phyloP scores from a whole-genome alignment of 441 rosid genomes.

The Erodium trifolium region DNA sequence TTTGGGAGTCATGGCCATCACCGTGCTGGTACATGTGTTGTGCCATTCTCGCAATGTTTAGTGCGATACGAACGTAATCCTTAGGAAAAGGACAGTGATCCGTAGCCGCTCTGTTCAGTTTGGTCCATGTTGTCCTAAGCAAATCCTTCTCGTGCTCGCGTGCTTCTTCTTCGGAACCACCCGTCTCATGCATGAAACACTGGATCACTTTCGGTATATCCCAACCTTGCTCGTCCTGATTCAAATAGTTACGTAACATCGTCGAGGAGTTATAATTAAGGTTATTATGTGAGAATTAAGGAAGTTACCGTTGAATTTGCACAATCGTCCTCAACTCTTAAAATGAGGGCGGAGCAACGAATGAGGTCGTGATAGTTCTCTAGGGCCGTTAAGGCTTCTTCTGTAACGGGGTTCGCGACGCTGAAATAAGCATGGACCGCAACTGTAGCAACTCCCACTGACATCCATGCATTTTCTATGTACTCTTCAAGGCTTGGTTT shows the following conservation, averaged over 20 bases:
- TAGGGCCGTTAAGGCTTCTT: not conserved
- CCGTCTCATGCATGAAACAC: not conserved
- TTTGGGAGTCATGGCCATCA: not conserved
- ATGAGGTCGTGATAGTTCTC: not conserved
- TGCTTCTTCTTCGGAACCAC: not conserved
- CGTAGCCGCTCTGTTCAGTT: not conserved
- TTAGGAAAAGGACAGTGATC: not conserved
- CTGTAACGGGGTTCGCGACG: not conserved
- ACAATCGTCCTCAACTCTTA: not conserved
- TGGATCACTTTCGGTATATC: not conserved
- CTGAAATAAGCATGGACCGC: not conserved
- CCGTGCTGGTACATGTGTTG: not conserved
- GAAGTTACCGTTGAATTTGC: too few species aligned
- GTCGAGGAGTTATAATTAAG: too few species aligned
- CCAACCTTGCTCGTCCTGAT: not conserved
- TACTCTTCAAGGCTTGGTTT: not conserved
- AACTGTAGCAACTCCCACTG: not conserved
- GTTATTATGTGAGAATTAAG: too few species aligned
- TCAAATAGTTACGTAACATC: too few species aligned
- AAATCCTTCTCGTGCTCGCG: not conserved
- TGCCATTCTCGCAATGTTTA: not conserved
- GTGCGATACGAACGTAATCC: not conserved
- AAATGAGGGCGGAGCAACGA: not conserved
- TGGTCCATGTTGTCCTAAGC: not conserved
- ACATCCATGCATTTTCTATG: not conserved